Base-by-base conservation (phyloP, 1,284 basidiomycete species). In the Cutaneotrichosporon cutaneum region DNA sequence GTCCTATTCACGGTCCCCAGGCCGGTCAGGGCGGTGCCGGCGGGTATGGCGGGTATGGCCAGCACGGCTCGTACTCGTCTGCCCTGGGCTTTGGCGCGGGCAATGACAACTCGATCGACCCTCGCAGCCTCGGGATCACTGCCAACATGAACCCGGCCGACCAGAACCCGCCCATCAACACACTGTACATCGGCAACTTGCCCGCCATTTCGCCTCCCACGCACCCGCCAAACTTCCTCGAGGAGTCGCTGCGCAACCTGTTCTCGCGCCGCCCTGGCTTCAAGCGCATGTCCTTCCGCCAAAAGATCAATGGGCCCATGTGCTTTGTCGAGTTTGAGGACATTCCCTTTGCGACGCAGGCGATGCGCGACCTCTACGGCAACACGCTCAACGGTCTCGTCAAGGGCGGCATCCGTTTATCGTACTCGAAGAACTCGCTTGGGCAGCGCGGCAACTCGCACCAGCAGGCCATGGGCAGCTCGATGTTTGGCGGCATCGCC, bases 311-410 rank as follows among this genome's bases (percentile, higher is more conserved):
- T 69, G 92, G 94, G 1, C 93, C 94, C 4, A 96, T 96, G 94
- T 97, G 94, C 78, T 96, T 97, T 77, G 91, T 94, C 54, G 92
- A 94, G 88, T 98, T 97, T 70, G 92, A 95, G 66, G 92, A 94
- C 75, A 92, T 97, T 24, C 80, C 83, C 11, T 87, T 83, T 71
- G 95, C 94, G 3, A 87, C 90, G 4, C 87, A 86, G 76, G 91
- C 94, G 16, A 84, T 98, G 76, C 86, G 88, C 64, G 90, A 94
- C 54, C 83, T 97, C 61, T 94, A 95, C 66, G 95, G 94, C n/a
- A 85, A 94, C 74, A 92, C 87, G 11, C 83, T 99, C 69, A 86
- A 87, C 65, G 94, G 94, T 1, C 82, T 94, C 26, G 90, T 99
- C 77, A 96, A 95, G 80, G 91, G 92, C 62, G 92, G 94, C 6